Evolutionary conservation across 345 rosid species (phyloP), one percentile per base, ranked within the genome.

Genomic region (Microthlaspi erraticum): DNA sequence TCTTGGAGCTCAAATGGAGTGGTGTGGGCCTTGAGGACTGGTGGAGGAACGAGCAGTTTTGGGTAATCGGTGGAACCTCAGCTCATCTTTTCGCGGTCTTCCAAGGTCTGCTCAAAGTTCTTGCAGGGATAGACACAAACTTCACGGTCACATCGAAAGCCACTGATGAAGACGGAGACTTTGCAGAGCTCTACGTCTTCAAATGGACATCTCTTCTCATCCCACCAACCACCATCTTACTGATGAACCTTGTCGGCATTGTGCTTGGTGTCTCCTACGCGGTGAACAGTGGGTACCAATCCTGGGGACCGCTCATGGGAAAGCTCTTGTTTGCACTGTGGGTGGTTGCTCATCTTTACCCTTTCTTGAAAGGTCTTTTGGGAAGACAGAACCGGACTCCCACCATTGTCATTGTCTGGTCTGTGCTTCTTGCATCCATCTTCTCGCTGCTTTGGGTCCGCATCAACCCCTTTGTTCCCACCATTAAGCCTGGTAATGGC

Each of bases 31-130:
- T 93, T 34, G 97, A 93, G 41, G 97, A 93, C 78, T 93, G 96
- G 98, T 93, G 98, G 98, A 93, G 98, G 73, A 93, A 90, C 33
- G 96, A 93, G 76, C 98, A 93, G 78, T 93, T 93, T 79, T 93
- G 98, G 97, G 98, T 93, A 48, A 93, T 93, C 2, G 98, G 97
- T 34, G 98, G 98, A 19, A 93, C 98, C 4, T 90, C 97, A 0
- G 92, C 98, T 63, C 98, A 93, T 79, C 89, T 93, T 19, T 88
- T 90, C 31, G 98, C 98, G 0, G 98, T 93, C 29, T 93, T 93
- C 84, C 98, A 90, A 77, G 98, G 98, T 43, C 92, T 93, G 34
- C 78, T 93, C 44, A 93, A 93, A 58, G 97, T 93, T 49, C 89
- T 93, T 42, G 97, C 96, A 2, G 97, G 98, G 9, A 88, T 93